Conservation (phyloP, 495 filamentous ascomycete species). For the Chlorociboria aeruginascens region DNA sequence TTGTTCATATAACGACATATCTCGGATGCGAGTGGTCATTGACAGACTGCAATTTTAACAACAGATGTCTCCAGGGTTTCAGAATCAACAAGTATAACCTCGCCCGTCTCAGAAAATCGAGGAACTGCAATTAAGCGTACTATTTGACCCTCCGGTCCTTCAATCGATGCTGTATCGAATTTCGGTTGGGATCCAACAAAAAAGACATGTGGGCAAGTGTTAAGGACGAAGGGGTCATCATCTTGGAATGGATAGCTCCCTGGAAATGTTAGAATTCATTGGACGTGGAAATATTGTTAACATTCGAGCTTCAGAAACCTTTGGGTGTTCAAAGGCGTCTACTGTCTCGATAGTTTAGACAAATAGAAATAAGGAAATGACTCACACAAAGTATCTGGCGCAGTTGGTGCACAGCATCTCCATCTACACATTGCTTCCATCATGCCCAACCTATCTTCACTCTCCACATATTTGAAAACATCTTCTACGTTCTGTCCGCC, state of each 20-base stretch:
- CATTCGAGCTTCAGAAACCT: not conserved
- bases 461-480: constrained; percentile 76
- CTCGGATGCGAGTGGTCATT: not conserved
- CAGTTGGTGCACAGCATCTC: constrained; percentile 86
- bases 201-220: constrained; percentile 79
- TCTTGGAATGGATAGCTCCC: constrained; percentile 95
- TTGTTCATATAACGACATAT: too few relatives aligned
- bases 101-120: constrained; percentile 65
- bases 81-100: constrained; percentile 74
- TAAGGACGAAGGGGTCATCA: constrained; percentile 73
- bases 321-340: not conserved
- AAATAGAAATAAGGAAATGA: constrained; percentile 4
- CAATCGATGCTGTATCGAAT: constrained; percentile 65
- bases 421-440: constrained; percentile 89
- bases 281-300: not conserved
- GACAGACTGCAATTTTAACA: constrained; percentile 39
- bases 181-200: constrained; percentile 79
- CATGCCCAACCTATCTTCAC: constrained; percentile 64
- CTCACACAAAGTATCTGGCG: constrained; percentile 92
- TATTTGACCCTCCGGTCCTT: constrained; percentile 44
- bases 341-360: not conserved
- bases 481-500: constrained; percentile 92
- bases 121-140: constrained; percentile 73
- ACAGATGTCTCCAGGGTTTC: constrained; percentile 72
- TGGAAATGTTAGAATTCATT: constrained; percentile 22